Percentiles rank a stretch among this genome's conserved stretches.
Conservation (phyloP, 768 basidiomycete genomes). For the Russula griseocarnosa region DNA sequence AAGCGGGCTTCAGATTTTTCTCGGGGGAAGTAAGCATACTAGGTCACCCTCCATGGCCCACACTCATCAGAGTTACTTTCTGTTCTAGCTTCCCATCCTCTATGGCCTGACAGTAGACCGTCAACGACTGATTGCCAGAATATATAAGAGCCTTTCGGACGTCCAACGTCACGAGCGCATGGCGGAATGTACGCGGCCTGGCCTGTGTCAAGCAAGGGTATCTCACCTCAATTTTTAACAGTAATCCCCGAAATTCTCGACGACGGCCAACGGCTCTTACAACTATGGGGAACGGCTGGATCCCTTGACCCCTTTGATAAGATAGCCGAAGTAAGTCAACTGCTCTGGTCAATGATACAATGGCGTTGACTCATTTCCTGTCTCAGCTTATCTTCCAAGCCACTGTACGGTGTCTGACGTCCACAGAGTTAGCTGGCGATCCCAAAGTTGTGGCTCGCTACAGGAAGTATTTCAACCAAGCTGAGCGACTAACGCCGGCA, state of each 20-base stretch:
- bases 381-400: conserved; percentile 61
- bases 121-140: conserved; percentile 53
- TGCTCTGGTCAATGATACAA: conserved; percentile 1
- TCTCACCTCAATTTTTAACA: conserved; percentile 33
- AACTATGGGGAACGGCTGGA: conserved; percentile 28
- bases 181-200: conserved; percentile 48
- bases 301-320: conserved; percentile 36
- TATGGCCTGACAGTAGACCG: conserved; percentile 71
- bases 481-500: conserved; percentile 49
- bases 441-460: conserved; percentile 33
- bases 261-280: conserved; percentile 59
- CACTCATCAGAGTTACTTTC: too few species aligned
- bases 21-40: conserved; percentile 60
- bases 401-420: conserved; percentile 63
- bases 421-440: conserved; percentile 66
- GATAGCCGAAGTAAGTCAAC: conserved; percentile 55
- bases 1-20: conserved; percentile 74
- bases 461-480: conserved; percentile 53
- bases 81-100: conserved; percentile 35
- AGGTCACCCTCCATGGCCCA: conserved; percentile 29
- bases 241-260: conserved; percentile 63
- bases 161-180: conserved; percentile 62
- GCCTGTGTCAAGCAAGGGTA: conserved; percentile 11
- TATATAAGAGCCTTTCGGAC: conserved; percentile 65
- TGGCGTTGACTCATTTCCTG: conserved; percentile 2